A percentile compares a stretch with the other conserved stretches of the same genome.
Conservation (phyloP, 2,329 filamentous ascomycete species). For the Ophiognomonia clavigignenti-juglandacearum region DNA sequence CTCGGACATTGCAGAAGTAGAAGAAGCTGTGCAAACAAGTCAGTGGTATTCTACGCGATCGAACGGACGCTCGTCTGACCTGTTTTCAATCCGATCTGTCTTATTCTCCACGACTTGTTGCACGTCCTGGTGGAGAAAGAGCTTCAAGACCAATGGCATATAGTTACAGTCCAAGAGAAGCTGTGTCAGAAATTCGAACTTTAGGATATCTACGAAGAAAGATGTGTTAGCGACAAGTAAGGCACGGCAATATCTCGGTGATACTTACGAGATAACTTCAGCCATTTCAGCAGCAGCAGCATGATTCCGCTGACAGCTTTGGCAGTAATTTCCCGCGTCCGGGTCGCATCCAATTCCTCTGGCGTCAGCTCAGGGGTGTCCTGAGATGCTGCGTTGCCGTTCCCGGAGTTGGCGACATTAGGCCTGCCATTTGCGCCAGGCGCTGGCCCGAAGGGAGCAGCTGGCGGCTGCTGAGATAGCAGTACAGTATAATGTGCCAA, state of each 20-base stretch:
- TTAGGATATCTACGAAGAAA: conserved; percentile 66
- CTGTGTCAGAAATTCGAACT: conserved; percentile 94
- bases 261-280: conserved; percentile 82
- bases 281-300: conserved; percentile 89
- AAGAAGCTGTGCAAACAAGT: too few relatives aligned
- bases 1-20: conserved; percentile 73
- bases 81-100: conserved; percentile 75
- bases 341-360: conserved; percentile 77
- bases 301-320: conserved; percentile 91
- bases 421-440: conserved; percentile 10
- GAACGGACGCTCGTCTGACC: conserved; percentile 47
- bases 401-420: conserved; percentile 28
- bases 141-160: conserved; percentile 83
- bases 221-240: background rate
- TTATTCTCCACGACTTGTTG: conserved; percentile 84
- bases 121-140: conserved; percentile 91
- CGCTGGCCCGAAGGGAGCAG: conserved; percentile 1
- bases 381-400: conserved; percentile 35
- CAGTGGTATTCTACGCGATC: too few relatives aligned
- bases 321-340: conserved; percentile 79
- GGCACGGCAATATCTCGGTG: background rate
- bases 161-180: conserved; percentile 93
- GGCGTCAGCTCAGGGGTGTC: conserved; percentile 47
- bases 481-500: conserved; percentile 84
- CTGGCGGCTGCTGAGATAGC: conserved; percentile 52